Percentiles rank a stretch among this genome's conserved stretches.
Evolutionary conservation across 1,284 basidiomycete species (phyloP).

Genomic region (Mycena citricolor): DNA sequence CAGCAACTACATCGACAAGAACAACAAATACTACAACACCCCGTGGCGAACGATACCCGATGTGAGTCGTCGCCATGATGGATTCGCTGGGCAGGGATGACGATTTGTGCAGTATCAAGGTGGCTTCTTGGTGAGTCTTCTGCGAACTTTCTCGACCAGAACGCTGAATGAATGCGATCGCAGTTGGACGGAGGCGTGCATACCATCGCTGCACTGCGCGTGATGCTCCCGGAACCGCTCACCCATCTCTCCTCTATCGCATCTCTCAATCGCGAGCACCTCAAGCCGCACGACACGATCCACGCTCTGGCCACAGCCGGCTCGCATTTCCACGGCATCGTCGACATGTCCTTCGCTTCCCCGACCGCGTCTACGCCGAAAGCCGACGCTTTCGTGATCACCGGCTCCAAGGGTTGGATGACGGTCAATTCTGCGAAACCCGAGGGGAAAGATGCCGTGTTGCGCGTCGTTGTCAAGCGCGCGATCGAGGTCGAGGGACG

Average conservation of each 20-base stretch:
- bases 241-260: conserved; percentile 63
- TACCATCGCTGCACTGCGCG: conserved; percentile 59
- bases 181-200: conserved; percentile 77
- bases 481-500: conserved; percentile 44
- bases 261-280: conserved; percentile 66
- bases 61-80: conserved; percentile 41
- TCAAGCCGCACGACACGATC: conserved; percentile 77
- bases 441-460: conserved; percentile 28
- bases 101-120: conserved; percentile 68
- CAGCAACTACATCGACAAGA: conserved; percentile 57
- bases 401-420: conserved; percentile 61
- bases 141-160: conserved; percentile 5
- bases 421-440: conserved; percentile 39
- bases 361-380: conserved; percentile 44
- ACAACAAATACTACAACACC: conserved; percentile 76
- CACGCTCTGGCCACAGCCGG: conserved; percentile 51
- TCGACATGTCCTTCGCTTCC: conserved; percentile 57
- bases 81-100: conserved; percentile 5
- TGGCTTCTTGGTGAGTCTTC: conserved; percentile 61
- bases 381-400: conserved; percentile 50
- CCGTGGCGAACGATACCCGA: conserved; percentile 82
- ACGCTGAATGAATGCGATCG: background rate
- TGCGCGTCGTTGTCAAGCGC: conserved; percentile 43
- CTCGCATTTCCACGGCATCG: conserved; percentile 56
- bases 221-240: conserved; percentile 54